These are phyloP conservation scores for Vaccinium corymbosum DNA, from an alignment of 148 eudicot genomes.

Conservation along the genomic window DNA sequence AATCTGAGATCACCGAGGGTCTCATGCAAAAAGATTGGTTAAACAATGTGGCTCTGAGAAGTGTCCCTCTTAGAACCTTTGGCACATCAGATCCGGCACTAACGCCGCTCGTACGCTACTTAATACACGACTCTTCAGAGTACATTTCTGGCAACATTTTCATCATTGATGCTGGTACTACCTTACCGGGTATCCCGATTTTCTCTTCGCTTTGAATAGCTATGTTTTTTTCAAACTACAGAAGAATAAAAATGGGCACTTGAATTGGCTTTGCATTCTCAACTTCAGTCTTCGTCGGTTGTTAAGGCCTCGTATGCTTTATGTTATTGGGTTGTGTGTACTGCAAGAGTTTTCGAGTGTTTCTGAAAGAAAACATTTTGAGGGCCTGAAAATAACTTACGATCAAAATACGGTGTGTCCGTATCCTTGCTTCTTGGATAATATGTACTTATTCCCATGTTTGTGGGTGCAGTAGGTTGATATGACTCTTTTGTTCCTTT, in stretches of 20 bases:
- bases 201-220: constrained; percentile 31
- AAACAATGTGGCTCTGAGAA: constrained; percentile 23
- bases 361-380: too few species aligned
- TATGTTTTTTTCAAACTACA: not conserved
- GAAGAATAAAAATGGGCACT: not conserved
- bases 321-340: not conserved
- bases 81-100: constrained; percentile 31
- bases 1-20: constrained; percentile 32
- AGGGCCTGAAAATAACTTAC: not conserved
- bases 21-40: constrained; percentile 31
- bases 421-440: not conserved
- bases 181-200: constrained; percentile 36
- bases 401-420: not conserved
- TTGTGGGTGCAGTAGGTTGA: not conserved
- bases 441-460: not conserved
- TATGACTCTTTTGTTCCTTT: not conserved
- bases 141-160: constrained; percentile 34
- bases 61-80: constrained; percentile 21
- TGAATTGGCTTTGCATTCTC: not conserved
- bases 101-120: constrained; percentile 31
- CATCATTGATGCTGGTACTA: constrained; percentile 37
- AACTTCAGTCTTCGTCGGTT: not conserved
- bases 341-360: not conserved
- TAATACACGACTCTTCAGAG: constrained; percentile 34
- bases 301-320: not conserved